phyloP scores from a whole-genome alignment of 495 filamentous ascomycete species.

The Jackrogersella minutella region DNA sequence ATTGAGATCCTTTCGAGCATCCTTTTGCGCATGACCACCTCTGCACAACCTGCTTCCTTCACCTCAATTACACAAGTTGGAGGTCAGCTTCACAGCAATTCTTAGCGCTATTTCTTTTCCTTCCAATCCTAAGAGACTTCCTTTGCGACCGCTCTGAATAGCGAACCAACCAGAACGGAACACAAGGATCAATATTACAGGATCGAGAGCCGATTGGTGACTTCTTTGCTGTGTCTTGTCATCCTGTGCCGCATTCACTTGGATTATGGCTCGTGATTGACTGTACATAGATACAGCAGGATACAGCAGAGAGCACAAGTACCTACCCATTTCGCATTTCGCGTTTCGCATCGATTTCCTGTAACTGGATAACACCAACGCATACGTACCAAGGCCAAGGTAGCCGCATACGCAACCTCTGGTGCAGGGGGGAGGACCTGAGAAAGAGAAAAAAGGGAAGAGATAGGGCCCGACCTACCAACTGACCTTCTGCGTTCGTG shows the following conservation, averaged over 20 bases:
- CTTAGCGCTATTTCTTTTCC: constrained; percentile 37
- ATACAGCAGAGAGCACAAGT: constrained; percentile 17
- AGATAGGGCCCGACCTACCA: constrained; percentile 2
- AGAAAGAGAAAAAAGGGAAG: not conserved
- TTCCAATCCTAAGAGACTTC: constrained; percentile 29
- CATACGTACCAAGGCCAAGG: constrained; percentile 12
- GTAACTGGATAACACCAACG: constrained; percentile 36
- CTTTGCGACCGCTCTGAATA: constrained; percentile 17
- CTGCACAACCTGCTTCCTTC: not conserved
- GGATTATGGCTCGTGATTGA: constrained; percentile 36
- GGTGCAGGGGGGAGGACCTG: not conserved
- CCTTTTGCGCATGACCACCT: constrained; percentile 30
- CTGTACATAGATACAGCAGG: constrained; percentile 12
- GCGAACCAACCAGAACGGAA: constrained; percentile 34
- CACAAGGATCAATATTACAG: constrained; percentile 40
- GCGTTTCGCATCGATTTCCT: constrained; percentile 37
- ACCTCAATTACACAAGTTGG: constrained; percentile 31
- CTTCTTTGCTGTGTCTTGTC: constrained; percentile 19
- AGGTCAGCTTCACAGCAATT: constrained; percentile 35
- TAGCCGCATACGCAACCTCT: constrained; percentile 12
- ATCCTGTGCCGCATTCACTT: constrained; percentile 34
- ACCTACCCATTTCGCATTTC: constrained; percentile 29
- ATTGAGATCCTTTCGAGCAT: not conserved
- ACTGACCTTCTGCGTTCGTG: constrained; percentile 1
- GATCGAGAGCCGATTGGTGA: constrained; percentile 41